Base-by-base conservation (phyloP, 2,329 filamentous ascomycete species). In the Curvularia lunata region DNA sequence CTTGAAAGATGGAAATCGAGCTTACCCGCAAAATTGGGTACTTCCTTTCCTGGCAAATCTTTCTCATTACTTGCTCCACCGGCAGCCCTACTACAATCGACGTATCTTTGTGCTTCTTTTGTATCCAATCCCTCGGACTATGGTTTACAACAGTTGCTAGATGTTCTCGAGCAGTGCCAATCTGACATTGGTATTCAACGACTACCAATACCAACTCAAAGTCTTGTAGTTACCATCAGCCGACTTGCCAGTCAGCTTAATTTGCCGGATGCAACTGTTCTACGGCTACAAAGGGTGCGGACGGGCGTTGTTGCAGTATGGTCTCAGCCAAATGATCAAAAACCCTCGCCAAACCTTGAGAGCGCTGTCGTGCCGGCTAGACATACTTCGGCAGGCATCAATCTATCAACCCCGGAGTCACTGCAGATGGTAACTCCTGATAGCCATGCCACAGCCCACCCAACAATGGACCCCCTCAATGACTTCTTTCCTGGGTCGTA, bases 1-100 rank as follows among this genome's bases (percentile, higher is more conserved):
- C 59, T 80, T 6, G 67, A 59, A 72, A 77, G 58, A 67, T 81
- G 69, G 77, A 80, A 68, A 53, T 42, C 62, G 13, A 61, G 61
- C 4, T 55, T 76, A 30, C 71, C 73, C 13, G 23, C 61, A 2
- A 70, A 66, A 41, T 62, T 75, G 34, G 62, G 34, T 62, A 69
- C 41, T 52, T 72, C 23, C 54, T 59, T 27, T 57, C 57, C 19
- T 62, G 68, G 30, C 9, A 46, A 43, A 30, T 46, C 56, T 4
- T 43, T 58, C 7, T 59, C 59, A 4, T 61, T 67, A 1, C 42
- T 64, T 1, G 70, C 69, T 25, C 72, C 72, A 42, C 70, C 72
- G 10, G 63, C 65, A 28, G 55, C 69, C 19, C 47, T 76, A 21
- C 63, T 77, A 5, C 70, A 69, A 28, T 50, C 73, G 19, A 65